Evolutionary conservation across 768 basidiomycete species (phyloP).

Genomic region (Trametes elegans): DNA sequence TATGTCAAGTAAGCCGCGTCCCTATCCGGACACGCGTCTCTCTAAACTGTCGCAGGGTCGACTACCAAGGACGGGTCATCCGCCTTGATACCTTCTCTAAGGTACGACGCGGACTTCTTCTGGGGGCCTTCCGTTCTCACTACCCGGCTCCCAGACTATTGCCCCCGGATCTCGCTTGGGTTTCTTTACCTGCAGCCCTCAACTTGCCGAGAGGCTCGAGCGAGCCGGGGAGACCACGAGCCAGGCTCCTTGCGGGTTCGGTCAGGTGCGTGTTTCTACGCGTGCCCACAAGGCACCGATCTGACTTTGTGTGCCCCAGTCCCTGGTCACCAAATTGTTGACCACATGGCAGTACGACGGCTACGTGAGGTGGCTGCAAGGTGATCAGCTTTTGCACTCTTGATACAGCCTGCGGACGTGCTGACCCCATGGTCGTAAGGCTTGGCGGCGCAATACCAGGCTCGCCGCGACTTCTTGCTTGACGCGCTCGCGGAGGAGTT

Average conservation of each 20-base stretch:
- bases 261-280: conserved; percentile 42
- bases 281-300: background rate
- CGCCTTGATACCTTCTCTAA: conserved; percentile 81
- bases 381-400: conserved; percentile 29
- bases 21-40: too few relatives aligned
- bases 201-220: conserved; percentile 75
- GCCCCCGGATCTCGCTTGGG: conserved; percentile 77
- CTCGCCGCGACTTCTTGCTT: conserved; percentile 60
- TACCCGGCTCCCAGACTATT: conserved; percentile 51
- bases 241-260: conserved; percentile 71
- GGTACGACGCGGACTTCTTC: conserved; percentile 32
- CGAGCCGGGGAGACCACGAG: conserved; percentile 66
- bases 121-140: background rate
- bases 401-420: background rate
- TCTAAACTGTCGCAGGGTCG: conserved; percentile 40
- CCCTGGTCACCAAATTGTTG: conserved; percentile 60
- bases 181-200: conserved; percentile 75
- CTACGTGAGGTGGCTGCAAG: conserved; percentile 77
- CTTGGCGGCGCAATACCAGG: conserved; percentile 52
- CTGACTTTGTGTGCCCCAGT: conserved; percentile 26
- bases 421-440: conserved; percentile 38
- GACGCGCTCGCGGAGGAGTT: conserved; percentile 66
- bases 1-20: conserved; percentile 48
- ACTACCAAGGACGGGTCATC: conserved; percentile 81
- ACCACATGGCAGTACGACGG: conserved; percentile 67